These are phyloP conservation scores for Moesziomyces globuligerus DNA, from an alignment of 1,284 basidiomycete genomes.

Conservation along the genomic window DNA sequence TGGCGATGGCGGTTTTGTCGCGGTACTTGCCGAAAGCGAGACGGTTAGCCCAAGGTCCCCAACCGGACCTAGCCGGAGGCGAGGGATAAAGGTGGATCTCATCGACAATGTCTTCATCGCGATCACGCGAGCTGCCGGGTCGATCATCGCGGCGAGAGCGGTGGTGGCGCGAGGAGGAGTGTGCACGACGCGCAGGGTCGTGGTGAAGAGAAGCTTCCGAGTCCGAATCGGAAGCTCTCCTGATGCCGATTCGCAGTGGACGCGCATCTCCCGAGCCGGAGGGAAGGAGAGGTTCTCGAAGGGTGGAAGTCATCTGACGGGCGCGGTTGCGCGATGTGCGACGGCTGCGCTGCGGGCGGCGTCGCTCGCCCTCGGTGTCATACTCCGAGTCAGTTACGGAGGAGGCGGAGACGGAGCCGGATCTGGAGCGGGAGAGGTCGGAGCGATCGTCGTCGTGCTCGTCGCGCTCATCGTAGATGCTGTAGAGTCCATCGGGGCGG, in stretches of 20 bases:
- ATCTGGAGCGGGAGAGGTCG: slow-evolving; percentile 39
- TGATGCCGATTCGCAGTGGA: slow-evolving; percentile 13
- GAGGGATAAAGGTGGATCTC: slow-evolving; percentile 47
- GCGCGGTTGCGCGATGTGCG: slow-evolving; percentile 43
- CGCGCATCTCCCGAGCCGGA: slow-evolving; percentile 28
- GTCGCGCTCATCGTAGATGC: slow-evolving; percentile 40
- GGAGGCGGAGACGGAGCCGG: slow-evolving; percentile 38
- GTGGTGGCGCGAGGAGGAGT: slow-evolving; percentile 7
- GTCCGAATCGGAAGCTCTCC: slow-evolving; percentile 16
- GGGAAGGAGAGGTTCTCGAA: slow-evolving; percentile 45
- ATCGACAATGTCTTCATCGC: slow-evolving; percentile 17
- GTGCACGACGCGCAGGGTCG: neutral
- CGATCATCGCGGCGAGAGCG: slow-evolving; percentile 5
- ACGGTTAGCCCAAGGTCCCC: slow-evolving; percentile 52
- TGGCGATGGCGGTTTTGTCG: slow-evolving; percentile 55
- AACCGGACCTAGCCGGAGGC: slow-evolving; percentile 40
- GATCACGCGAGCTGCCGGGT: neutral
- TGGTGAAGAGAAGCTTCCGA: slow-evolving; percentile 28
- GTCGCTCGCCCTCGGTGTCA: slow-evolving; percentile 36
- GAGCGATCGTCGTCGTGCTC: slow-evolving; percentile 27
- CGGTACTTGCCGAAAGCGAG: slow-evolving; percentile 55
- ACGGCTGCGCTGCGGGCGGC: slow-evolving; percentile 20
- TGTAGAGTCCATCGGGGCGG: slow-evolving; percentile 23
- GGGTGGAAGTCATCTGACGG: slow-evolving; percentile 41
- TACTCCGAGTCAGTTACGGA: slow-evolving; percentile 47